phyloP scores from a whole-genome alignment of 306 rosid genomes.

The Cucumis sativus region DNA sequence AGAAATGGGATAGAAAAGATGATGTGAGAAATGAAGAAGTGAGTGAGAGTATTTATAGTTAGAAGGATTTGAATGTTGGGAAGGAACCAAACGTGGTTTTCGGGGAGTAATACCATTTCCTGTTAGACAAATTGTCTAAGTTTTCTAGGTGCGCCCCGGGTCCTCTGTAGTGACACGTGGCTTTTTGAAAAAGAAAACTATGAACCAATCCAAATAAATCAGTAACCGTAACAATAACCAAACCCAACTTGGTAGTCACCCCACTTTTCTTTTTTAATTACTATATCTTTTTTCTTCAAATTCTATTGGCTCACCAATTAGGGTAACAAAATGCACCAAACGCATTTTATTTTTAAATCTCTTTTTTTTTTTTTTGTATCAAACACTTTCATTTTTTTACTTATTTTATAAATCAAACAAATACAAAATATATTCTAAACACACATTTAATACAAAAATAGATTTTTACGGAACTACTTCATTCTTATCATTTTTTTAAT shows the following conservation, averaged over 20 bases:
- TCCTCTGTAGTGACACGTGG: neutral
- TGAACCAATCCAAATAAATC: neutral
- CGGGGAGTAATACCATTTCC: neutral
- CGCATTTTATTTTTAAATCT: too few species aligned
- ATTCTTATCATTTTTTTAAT: too few species aligned
- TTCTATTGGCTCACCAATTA: neutral
- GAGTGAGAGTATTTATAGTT: neutral
- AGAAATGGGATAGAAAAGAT: neutral
- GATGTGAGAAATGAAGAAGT: neutral
- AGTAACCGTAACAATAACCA: too few species aligned
- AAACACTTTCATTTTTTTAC: too few species aligned
- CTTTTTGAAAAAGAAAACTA: neutral
- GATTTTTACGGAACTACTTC: too few species aligned
- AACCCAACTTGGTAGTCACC: neutral
- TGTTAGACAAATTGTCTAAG: neutral
- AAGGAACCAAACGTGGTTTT: neutral
- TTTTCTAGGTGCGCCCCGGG: conserved; percentile 6
- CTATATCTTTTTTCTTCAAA: neutral
- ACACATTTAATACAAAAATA: too few species aligned
- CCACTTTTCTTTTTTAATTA: neutral
- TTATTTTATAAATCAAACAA: too few species aligned
- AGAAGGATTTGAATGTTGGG: neutral
- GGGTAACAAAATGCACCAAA: too few species aligned
- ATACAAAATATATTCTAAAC: too few species aligned
- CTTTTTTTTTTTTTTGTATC: too few species aligned